These are phyloP conservation scores for Coemansia sp. DNA, from an alignment of 192 early-diverging fungal species.

Conservation along the genomic window DNA sequence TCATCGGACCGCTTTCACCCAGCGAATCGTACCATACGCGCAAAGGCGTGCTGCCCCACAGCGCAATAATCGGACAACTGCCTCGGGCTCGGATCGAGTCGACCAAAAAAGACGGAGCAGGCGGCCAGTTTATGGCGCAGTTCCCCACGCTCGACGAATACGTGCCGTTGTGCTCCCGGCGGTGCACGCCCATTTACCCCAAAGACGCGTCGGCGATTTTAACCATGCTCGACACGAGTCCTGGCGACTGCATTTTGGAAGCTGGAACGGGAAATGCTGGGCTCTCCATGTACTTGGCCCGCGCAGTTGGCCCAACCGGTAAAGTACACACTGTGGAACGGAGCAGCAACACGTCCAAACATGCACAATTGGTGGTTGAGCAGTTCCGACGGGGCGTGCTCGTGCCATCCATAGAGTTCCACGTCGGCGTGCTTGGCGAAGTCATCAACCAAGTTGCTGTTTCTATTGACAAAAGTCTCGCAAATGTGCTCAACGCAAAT, in stretches of 20 bases:
- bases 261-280: constrained; percentile 70
- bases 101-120: background rate
- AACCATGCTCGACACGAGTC: constrained; percentile 58
- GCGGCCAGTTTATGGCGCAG: constrained; percentile 33
- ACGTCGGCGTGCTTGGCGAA: constrained; percentile 37
- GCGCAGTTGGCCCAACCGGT: constrained; percentile 46
- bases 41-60: constrained; percentile 22
- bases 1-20: constrained; percentile 23
- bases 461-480: background rate
- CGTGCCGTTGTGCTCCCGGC: constrained; percentile 19
- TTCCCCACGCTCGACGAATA: constrained; percentile 42
- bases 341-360: constrained; percentile 32
- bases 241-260: constrained; percentile 62
- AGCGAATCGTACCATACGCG: constrained; percentile 6
- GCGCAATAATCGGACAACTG: constrained; percentile 23
- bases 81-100: constrained; percentile 23
- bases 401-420: constrained; percentile 45
- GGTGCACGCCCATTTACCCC: constrained; percentile 63
- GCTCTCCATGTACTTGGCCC: constrained; percentile 62
- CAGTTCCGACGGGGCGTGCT: constrained; percentile 58
- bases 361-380: constrained; percentile 55
- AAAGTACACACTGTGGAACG: constrained; percentile 61
- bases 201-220: constrained; percentile 59
- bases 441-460: constrained; percentile 4
- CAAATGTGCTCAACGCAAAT: background rate